Base-by-base conservation (phyloP, 2,329 filamentous ascomycete species). In the Purpureocillium lavendulum region DNA sequence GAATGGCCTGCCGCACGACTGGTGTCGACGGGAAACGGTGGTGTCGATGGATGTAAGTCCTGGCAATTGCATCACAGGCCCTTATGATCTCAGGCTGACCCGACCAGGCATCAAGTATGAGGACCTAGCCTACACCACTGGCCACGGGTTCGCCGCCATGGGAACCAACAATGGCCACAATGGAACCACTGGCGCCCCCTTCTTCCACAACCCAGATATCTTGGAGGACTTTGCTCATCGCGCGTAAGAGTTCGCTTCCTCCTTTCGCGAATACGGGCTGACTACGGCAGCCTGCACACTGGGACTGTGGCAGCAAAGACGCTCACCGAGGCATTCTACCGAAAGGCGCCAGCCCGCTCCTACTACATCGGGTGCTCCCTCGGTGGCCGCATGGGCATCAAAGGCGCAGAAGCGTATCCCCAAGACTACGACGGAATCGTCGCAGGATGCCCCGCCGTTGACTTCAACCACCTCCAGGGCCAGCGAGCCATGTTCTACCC, bases 311-410 rank as follows among this genome's bases (percentile, higher is more conserved):
- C 68, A 1, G 70, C 67, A 11, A 78, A 74, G 48, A 42, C 62
- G 14, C 55, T 79, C 15, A 60, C 64, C 2, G 48, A 65, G 12
- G 49, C 55, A 1, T 75, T 73, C 53, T 80, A 79, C 48, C 55
- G 56, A 2, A 43, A 41, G 3, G 4, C 21, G 0, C 52, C 61
- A 1, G 52, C 56, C 1, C 69, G 67, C 38, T 68, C 65, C 1
- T 80, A 80, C 54, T 80, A 70, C 44, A 50, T 70, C 3, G 77
- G 77, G 7, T 80, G 77, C 49, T 79, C 73, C 0, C 70, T 73
- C 0, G 77, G 78, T 7, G 76, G 77, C 1, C 62, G 76, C 0
- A 73, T 80, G 58, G 77, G 73, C 4, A 58, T 76, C 28, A 72
- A 71, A 39, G 66, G 68, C 7, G 67, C 71, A 0, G 67, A 80